Evolutionary conservation across 495 filamentous ascomycete species (phyloP), one percentile per base, ranked within the genome.

Genomic region (Trichoderma parareesei): DNA sequence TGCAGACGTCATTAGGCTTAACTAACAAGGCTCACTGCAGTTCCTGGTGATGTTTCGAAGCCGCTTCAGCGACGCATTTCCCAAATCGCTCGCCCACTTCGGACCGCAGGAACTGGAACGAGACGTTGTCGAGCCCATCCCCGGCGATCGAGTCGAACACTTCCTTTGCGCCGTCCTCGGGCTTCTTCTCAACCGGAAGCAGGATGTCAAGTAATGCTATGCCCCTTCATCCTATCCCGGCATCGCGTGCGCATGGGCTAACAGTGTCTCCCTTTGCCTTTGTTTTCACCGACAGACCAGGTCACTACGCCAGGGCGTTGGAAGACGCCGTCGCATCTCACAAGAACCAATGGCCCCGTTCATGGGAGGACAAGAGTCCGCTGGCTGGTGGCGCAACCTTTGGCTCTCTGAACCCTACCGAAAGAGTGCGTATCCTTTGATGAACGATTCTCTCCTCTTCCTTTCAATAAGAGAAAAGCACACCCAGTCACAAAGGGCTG

Each of bases 41-140:
- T 96, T 98, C 75, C 91, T 98, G 75, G 90, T 97, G 69, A 97
- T 92, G 91, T 98, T 97, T 75, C 89, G 93, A 73, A 87, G 90
- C 76, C 90, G 94, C 71, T 98, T 98, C 73, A 87, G 82, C 73
- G 91, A 96, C 49, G 88, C 84, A 65, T 92, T 98, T 67, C 88
- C 92, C 41, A 91, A 91, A 72, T 92, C 90, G 46, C 78, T 95
- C 8, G 81, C 89, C 64, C 90, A 97, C 71, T 89, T 93, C 65
- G 94, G 94, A 33, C 93, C 93, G 33, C 94, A 98, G 76, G 94
- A 98, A 77, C 84, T 98, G 62, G 94, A 98, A 78, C 79, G 84
- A 69, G 94, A 93, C 37, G 85, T 97, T 27, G 82, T 85, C 59
- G 91, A 96, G 69, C 70, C 80, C 40, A 73, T 87, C 14, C 95